Base-by-base conservation (phyloP, 2,329 filamentous ascomycete genomes). In the Aureobasidium vineae region DNA sequence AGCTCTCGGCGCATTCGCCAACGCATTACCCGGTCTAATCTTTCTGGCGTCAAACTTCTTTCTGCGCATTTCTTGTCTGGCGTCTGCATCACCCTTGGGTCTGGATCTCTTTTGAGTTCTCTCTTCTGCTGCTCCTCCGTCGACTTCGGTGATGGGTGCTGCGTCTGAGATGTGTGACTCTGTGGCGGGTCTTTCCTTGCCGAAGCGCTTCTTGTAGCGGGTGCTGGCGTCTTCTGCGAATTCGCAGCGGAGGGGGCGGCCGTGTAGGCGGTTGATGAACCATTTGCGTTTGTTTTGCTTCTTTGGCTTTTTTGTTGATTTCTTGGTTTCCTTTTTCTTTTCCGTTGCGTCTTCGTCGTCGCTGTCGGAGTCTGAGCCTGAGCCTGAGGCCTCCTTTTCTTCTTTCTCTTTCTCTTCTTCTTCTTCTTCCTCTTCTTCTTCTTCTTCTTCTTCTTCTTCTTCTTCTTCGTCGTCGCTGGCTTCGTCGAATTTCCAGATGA, bases 121-220 rank as follows among this genome's bases (percentile, higher is more conserved):
- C 33, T 50, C 70, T 70, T 65, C 74, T 70, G 33, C 65, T 68
- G 36, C 69, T 50, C 54, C 72, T 31, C 68, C 70, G 50, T 72
- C 73, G 43, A 70, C 71, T 41, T 71, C 70, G 60, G 67, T 57
- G 31, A 57, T 60, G 31, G 52, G 72, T 70, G 69, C 72, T 67
- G 43, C 40, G 6, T 72, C 70, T 1, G 67, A 31, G 7, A 21
- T 26, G 49, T 52, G 49, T n/a, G 63, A 67, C 38, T 83, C 84
- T 15, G 31, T 26, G 38, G 47, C 23, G 5, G 61, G 61, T 8
- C 47, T 15, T 19, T 64, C 47, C 77, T 93, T 94, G 70, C 91
- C 90, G 74, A 90, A 98, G 1, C 95, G 87, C 83, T 98, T 99
- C 82, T 94, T 94, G 79, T 99, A 99, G 67, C 95, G 83, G 40